Evolutionary conservation across 768 basidiomycete genomes (phyloP).

Genomic region (Tylopilus felleus): DNA sequence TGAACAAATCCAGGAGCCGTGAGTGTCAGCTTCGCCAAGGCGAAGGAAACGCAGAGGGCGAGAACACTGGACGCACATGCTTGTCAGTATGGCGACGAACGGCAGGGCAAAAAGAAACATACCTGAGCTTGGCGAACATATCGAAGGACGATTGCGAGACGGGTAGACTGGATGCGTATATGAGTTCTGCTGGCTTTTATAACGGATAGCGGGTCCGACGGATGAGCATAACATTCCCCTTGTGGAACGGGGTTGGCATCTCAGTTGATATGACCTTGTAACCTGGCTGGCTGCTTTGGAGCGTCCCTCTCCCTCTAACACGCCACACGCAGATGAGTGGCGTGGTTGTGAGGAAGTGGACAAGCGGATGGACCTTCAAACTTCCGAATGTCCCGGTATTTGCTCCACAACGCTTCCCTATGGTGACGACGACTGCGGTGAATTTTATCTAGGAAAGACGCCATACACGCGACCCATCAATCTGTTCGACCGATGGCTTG

Average conservation of each 20-base stretch:
- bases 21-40: background rate
- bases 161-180: background rate
- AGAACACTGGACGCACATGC: background rate
- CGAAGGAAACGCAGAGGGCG: background rate
- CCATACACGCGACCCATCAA: too few relatives aligned
- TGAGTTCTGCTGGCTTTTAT: background rate
- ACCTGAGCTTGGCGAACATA: conserved; percentile 3
- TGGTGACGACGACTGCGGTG: too few relatives aligned
- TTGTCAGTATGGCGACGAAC: background rate
- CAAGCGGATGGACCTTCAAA: too few relatives aligned
- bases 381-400: too few relatives aligned
- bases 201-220: background rate
- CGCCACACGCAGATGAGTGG: too few relatives aligned
- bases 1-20: background rate
- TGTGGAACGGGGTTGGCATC: background rate
- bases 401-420: too few relatives aligned
- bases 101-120: background rate
- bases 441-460: too few relatives aligned
- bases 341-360: too few relatives aligned
- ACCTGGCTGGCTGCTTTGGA: background rate
- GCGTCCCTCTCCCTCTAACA: too few relatives aligned
- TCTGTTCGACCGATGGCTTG: too few relatives aligned
- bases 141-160: background rate
- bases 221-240: background rate
- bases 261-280: background rate